phyloP scores from a whole-genome alignment of 768 basidiomycete species.

The Hypholoma sublateritium region DNA sequence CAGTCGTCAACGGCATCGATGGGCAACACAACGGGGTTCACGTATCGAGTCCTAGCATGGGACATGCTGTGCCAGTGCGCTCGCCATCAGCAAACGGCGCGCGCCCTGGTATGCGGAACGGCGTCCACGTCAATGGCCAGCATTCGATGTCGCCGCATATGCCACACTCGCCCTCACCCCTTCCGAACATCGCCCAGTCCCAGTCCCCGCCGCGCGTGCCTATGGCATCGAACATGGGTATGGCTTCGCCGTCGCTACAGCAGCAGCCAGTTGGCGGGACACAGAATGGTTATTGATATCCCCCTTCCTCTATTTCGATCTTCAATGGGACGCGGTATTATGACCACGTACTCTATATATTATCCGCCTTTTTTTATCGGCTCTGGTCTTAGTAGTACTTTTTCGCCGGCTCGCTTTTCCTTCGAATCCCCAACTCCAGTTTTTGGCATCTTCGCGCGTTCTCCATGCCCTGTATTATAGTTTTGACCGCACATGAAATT shows the following conservation, averaged over 20 bases:
- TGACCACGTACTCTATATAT: conserved; percentile 6
- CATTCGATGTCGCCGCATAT: conserved; percentile 51
- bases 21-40: conserved; percentile 14
- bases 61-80: conserved; percentile 39
- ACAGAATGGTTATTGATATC: conserved; percentile 48
- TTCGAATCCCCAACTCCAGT: conserved; percentile 15
- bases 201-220: conserved; percentile 52
- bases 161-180: conserved; percentile 47
- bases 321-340: conserved; percentile 6
- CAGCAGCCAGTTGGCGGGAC: conserved; percentile 52
- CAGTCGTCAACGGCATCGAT: conserved; percentile 28
- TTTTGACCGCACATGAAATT: conserved; percentile 17
- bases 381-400: conserved; percentile 2
- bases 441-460: conserved; percentile 5
- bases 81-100: conserved; percentile 60
- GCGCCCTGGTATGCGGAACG: conserved; percentile 40
- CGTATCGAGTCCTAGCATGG: conserved; percentile 32
- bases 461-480: conserved; percentile 19
- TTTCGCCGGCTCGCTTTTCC: conserved; percentile 3
- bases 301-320: neutral
- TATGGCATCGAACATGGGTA: conserved; percentile 50
- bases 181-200: conserved; percentile 42
- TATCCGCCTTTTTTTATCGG: conserved; percentile 7
- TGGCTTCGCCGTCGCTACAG: conserved; percentile 55
- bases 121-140: conserved; percentile 38